A percentile compares a stretch with the other conserved stretches of the same genome.
These are phyloP conservation scores for Dichotomocladium elegans DNA, from an alignment of 371 early-diverging fungal genomes.

Conservation along the genomic window DNA sequence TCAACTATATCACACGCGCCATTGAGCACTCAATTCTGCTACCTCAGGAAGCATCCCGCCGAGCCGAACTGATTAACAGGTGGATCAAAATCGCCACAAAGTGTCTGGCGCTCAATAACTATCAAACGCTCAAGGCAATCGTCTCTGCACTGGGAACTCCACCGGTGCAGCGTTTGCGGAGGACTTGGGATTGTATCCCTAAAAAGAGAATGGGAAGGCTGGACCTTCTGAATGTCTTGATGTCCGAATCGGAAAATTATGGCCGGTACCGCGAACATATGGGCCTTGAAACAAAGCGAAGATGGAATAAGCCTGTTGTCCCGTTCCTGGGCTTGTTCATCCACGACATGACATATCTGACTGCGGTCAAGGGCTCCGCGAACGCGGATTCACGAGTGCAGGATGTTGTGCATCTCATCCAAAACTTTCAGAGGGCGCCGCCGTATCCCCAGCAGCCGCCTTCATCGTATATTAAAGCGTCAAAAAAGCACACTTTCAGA, in stretches of 20 bases:
- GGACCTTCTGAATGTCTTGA: constrained; percentile 50
- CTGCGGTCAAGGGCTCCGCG: constrained; percentile 47
- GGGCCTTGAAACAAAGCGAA: constrained; percentile 18
- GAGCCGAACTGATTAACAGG: constrained; percentile 57
- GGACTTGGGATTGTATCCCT: constrained; percentile 69
- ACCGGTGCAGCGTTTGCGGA: constrained; percentile 64
- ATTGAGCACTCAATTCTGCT: constrained; percentile 69
- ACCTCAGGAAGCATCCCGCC: constrained; percentile 48
- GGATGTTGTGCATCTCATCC: constrained; percentile 39
- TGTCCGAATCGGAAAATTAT: constrained; percentile 70
- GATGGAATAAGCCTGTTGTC: constrained; percentile 48
- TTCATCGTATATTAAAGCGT: constrained; percentile 43
- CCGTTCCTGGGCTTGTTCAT: constrained; percentile 73
- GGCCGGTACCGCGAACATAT: constrained; percentile 59
- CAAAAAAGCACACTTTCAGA: constrained; percentile 37
- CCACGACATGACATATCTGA: constrained; percentile 70
- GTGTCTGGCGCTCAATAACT: constrained; percentile 58
- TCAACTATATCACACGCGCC: constrained; percentile 72
- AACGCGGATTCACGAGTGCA: constrained; percentile 47
- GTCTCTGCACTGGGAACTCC: constrained; percentile 66
- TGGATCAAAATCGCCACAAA: constrained; percentile 72
- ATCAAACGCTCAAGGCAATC: constrained; percentile 69
- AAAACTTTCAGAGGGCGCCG: constrained; percentile 51
- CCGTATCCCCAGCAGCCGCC: constrained; percentile 52
- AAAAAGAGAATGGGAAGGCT: constrained; percentile 57